Percentiles rank a stretch among this genome's conserved stretches.
Conservation (phyloP, 768 basidiomycete species). For the Xerocomellus intermedius region DNA sequence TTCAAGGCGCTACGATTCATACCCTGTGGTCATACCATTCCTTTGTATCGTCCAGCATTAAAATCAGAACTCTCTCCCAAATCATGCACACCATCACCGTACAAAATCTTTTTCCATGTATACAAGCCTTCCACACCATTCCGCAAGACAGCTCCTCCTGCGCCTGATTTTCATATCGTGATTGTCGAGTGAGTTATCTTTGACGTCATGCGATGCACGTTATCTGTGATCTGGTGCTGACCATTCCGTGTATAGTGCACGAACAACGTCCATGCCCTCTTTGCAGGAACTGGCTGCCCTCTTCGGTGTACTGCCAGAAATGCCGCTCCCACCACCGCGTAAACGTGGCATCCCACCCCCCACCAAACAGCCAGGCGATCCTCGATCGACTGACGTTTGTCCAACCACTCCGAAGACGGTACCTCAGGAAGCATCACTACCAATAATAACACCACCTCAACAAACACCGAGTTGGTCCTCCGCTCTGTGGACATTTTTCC, state of each 20-base stretch:
- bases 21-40: conserved; percentile 56
- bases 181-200: conserved; percentile 70
- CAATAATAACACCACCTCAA: not conserved
- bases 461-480: not conserved
- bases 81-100: conserved; percentile 31
- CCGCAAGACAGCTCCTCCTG: conserved; percentile 70
- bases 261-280: conserved; percentile 79
- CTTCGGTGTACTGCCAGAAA: conserved; percentile 64
- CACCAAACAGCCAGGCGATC: conserved; percentile 1
- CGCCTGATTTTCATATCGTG: conserved; percentile 84
- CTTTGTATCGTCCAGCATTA: conserved; percentile 32
- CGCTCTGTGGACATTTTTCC: not conserved
- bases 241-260: conserved; percentile 51
- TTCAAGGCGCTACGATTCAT: conserved; percentile 73
- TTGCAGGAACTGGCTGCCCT: conserved; percentile 73
- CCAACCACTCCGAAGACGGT: conserved; percentile 1
- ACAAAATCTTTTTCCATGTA: conserved; percentile 82
- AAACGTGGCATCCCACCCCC: conserved; percentile 21
- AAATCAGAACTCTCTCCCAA: not conserved
- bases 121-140: conserved; percentile 90
- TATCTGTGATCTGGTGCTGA: conserved; percentile 2
- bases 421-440: conserved; percentile 3
- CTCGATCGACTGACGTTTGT: not conserved
- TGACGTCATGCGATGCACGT: not conserved
- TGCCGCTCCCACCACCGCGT: conserved; percentile 61